A percentile compares a stretch with the other conserved stretches of the same genome.
These are phyloP conservation scores for Ophiostoma tasmaniense DNA, from an alignment of 2,329 filamentous ascomycete genomes.

Conservation along the genomic window DNA sequence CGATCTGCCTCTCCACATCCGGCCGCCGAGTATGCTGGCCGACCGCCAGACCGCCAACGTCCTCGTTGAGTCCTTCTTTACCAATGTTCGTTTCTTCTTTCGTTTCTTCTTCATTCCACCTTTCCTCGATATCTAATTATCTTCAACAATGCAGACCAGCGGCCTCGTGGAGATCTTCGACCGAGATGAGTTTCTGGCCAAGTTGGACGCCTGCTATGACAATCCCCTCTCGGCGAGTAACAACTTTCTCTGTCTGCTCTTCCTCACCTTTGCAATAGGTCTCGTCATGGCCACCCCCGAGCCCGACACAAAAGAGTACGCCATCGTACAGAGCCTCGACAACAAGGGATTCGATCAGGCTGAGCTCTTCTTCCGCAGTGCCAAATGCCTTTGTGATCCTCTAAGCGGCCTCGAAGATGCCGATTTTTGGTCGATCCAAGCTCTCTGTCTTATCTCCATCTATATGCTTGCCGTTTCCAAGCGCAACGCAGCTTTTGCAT, in stretches of 20 bases:
- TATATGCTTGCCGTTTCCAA: slow-evolving; percentile 56
- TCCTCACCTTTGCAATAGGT: slow-evolving; percentile 55
- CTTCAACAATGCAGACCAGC: slow-evolving; percentile 37
- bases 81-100: slow-evolving; percentile 37
- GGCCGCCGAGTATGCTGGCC: slow-evolving; percentile 45
- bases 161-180: slow-evolving; percentile 55
- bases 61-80: slow-evolving; percentile 52
- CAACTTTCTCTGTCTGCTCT: slow-evolving; percentile 49
- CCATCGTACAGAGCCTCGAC: slow-evolving; percentile 43
- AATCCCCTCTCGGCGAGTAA: slow-evolving; percentile 43
- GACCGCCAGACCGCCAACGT: slow-evolving; percentile 42
- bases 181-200: slow-evolving; percentile 38
- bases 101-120: too few relatives aligned
- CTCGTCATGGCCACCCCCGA: slow-evolving; percentile 47
- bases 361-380: slow-evolving; percentile 55
- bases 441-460: slow-evolving; percentile 53
- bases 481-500: slow-evolving; percentile 54
- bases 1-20: slow-evolving; percentile 36
- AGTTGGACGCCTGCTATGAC: slow-evolving; percentile 45
- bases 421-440: slow-evolving; percentile 58
- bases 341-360: slow-evolving; percentile 42
- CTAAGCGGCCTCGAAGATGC: slow-evolving; percentile 49
- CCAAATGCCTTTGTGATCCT: slow-evolving; percentile 42
- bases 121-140: not conserved
- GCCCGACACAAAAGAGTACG: slow-evolving; percentile 41